Evolutionary conservation across 2,329 filamentous ascomycete genomes (phyloP).

Genomic region (Aspergillus ochraceus): DNA sequence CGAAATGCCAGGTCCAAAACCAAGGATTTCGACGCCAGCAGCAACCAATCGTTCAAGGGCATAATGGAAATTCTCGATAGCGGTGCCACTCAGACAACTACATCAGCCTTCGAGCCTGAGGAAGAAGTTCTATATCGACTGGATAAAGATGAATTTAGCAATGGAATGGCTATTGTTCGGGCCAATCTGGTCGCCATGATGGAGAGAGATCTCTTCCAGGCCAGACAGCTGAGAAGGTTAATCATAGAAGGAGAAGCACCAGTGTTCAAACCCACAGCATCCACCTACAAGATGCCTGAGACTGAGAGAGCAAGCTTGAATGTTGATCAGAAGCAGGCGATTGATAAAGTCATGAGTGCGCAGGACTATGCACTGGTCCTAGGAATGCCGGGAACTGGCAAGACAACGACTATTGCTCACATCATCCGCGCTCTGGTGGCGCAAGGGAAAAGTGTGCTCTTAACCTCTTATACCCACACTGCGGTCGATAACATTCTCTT

Average conservation of each 20-base stretch:
- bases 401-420: slow-evolving; percentile 96
- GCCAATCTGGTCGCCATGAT: slow-evolving; percentile 94
- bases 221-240: slow-evolving; percentile 71
- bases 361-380: slow-evolving; percentile 95
- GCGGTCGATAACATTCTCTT: slow-evolving; percentile 97
- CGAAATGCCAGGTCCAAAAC: slow-evolving; percentile 80
- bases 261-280: slow-evolving; percentile 66
- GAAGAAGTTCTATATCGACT: slow-evolving; percentile 70
- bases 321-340: slow-evolving; percentile 79
- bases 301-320: slow-evolving; percentile 68
- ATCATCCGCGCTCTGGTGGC: slow-evolving; percentile 88
- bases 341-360: slow-evolving; percentile 93
- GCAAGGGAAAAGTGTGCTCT: slow-evolving; percentile 85
- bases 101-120: slow-evolving; percentile 41
- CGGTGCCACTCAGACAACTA: slow-evolving; percentile 35
- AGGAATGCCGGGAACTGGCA: slow-evolving; percentile 97
- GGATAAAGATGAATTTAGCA: slow-evolving; percentile 98
- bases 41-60: slow-evolving; percentile 83
- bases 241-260: slow-evolving; percentile 77
- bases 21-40: slow-evolving; percentile 70
- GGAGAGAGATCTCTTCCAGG: slow-evolving; percentile 71
- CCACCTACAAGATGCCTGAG: slow-evolving; percentile 62
- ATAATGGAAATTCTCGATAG: slow-evolving; percentile 80
- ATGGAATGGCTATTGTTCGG: slow-evolving; percentile 90
- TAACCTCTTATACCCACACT: slow-evolving; percentile 96